Evolutionary conservation across 352 stramenopile species (phyloP).

Genomic region (Pythium plurisporium): DNA sequence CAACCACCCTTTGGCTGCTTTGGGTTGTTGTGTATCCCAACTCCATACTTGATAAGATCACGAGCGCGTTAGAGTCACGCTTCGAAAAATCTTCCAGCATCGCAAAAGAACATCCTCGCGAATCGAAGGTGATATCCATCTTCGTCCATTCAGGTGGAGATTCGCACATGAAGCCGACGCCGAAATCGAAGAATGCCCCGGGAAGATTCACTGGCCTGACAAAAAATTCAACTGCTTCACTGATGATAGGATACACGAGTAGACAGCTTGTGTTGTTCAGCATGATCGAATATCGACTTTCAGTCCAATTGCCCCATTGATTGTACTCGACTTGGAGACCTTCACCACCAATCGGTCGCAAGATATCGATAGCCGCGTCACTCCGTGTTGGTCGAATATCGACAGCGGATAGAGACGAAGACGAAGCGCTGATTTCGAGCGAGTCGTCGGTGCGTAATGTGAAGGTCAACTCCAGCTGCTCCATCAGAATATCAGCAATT

Average conservation of each 20-base stretch:
- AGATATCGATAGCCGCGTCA: constrained; percentile 55
- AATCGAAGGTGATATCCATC: constrained; percentile 69
- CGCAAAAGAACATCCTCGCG: constrained; percentile 66
- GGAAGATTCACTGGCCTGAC: constrained; percentile 40
- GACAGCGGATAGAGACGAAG: constrained; percentile 51
- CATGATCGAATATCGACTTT: constrained; percentile 60
- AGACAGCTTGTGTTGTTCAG: constrained; percentile 80
- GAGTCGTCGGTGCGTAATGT: constrained; percentile 79
- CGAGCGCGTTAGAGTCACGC: constrained; percentile 58
- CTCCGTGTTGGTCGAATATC: constrained; percentile 57
- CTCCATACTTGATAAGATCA: constrained; percentile 68
- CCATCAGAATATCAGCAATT: constrained; percentile 71
- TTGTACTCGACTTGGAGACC: constrained; percentile 75
- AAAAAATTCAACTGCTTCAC: constrained; percentile 66
- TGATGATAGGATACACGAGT: constrained; percentile 62
- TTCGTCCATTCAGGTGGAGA: constrained; percentile 70
- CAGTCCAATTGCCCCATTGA: constrained; percentile 73
- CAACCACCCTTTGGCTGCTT: constrained; percentile 37
- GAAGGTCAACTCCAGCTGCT: constrained; percentile 78
- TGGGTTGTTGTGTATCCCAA: constrained; percentile 64
- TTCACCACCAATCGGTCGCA: constrained; percentile 65
- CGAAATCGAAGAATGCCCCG: constrained; percentile 48
- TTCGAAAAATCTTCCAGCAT: constrained; percentile 81
- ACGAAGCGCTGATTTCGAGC: constrained; percentile 57
- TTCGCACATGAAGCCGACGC: constrained; percentile 63